A percentile compares a stretch with the other conserved stretches of the same genome.
Conservation (phyloP, 768 basidiomycete genomes). For the Phaeotremella skinneri region DNA sequence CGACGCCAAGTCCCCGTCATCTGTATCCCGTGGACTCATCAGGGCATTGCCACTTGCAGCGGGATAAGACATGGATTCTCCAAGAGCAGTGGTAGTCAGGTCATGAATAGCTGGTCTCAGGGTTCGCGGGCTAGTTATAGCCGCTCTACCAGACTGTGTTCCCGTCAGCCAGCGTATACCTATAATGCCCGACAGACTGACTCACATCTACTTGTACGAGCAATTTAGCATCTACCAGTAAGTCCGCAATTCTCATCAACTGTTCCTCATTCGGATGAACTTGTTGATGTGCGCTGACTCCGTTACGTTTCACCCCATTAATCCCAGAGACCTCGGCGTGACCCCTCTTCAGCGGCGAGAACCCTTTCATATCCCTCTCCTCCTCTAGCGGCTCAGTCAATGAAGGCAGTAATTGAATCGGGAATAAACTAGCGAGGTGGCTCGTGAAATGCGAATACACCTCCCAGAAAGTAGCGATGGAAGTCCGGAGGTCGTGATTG, state of each 20-base stretch:
- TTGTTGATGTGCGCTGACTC: conserved; percentile 16
- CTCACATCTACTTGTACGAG: conserved; percentile 63
- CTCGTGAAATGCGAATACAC: conserved; percentile 67
- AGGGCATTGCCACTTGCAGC: not conserved
- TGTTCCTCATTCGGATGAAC: conserved; percentile 93
- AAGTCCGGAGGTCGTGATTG: not conserved
- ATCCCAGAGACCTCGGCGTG: conserved; percentile 49
- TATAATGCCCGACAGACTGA: not conserved
- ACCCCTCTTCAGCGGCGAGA: conserved; percentile 70
- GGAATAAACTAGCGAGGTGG: conserved; percentile 66
- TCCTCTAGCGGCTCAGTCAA: conserved; percentile 72
- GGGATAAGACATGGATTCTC: not conserved
- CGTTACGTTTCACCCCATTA: not conserved
- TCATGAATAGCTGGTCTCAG: too few species aligned
- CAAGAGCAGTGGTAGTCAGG: not conserved
- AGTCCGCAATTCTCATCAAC: conserved; percentile 85
- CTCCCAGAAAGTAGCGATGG: conserved; percentile 64
- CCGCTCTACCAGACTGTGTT: too few species aligned
- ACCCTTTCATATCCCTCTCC: conserved; percentile 83
- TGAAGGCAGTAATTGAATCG: conserved; percentile 61
- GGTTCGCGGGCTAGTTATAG: too few species aligned
- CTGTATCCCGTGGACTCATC: conserved; percentile 17
- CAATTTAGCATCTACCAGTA: conserved; percentile 70
- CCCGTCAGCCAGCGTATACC: not conserved
- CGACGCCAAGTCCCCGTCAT: conserved; percentile 65